Conservation (phyloP, 306 rosid species). For the Cicer judaicum region DNA sequence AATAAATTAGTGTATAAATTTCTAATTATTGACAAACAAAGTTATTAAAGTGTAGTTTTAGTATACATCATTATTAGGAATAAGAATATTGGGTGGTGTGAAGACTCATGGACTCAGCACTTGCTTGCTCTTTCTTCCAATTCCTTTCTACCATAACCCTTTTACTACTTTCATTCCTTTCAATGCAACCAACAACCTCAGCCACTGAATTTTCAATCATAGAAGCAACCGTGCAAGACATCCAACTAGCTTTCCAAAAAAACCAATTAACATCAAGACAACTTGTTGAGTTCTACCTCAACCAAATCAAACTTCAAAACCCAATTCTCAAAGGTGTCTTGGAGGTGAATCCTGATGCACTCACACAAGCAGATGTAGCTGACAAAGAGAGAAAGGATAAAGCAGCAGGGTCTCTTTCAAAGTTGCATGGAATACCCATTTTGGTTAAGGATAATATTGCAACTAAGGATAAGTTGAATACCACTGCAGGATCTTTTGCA, state of each 20-base stretch:
- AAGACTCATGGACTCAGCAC: constrained; percentile 3
- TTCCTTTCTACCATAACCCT: constrained; percentile 5
- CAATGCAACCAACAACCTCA: not conserved
- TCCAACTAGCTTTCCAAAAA: constrained; percentile 58
- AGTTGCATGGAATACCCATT: constrained; percentile 69
- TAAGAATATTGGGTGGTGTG: not conserved
- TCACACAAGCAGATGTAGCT: constrained; percentile 57
- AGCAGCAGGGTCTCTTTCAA: constrained; percentile 27
- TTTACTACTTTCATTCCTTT: not conserved
- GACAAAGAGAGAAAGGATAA: constrained; percentile 46
- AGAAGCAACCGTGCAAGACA: constrained; percentile 62
- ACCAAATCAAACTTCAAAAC: constrained; percentile 51
- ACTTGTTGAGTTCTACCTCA: constrained; percentile 64
- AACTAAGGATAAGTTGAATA: constrained; percentile 71
- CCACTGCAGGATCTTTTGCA: constrained; percentile 71
- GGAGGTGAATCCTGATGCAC: constrained; percentile 71
- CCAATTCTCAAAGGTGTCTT: constrained; percentile 53
- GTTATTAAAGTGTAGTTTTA: too few species aligned
- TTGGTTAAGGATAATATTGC: constrained; percentile 71
- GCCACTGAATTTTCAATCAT: constrained; percentile 43
- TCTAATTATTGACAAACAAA: too few species aligned
- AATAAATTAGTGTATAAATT: too few species aligned
- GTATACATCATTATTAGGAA: not conserved
- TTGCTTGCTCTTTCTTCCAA: constrained; percentile 1
- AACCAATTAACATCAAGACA: constrained; percentile 62